Percentiles rank a stretch among this genome's conserved stretches.
Evolutionary conservation across 2,329 filamentous ascomycete species (phyloP).

Genomic region (Monosporascus sp.): DNA sequence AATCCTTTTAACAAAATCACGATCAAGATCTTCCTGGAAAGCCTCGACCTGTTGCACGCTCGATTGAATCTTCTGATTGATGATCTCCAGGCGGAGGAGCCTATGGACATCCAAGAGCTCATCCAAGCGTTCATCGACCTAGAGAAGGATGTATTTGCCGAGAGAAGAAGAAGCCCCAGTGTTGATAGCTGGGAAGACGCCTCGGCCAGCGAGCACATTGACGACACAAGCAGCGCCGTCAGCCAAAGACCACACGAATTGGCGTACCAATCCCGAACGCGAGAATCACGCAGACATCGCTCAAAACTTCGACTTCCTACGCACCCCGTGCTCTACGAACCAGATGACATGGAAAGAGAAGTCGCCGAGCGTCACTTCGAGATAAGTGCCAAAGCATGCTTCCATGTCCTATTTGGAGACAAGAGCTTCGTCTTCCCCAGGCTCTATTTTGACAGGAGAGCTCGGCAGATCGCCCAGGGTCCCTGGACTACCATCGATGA

Average conservation of each 20-base stretch:
- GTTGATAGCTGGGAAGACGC: constrained; percentile 90
- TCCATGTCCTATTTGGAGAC: constrained; percentile 94
- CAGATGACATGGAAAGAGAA: constrained; percentile 70
- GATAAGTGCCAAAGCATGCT: constrained; percentile 88
- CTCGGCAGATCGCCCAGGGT: constrained; percentile 75
- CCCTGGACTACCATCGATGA: constrained; percentile 74
- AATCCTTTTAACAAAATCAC: constrained; percentile 69
- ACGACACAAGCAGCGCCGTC: constrained; percentile 46
- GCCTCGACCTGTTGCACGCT: constrained; percentile 73
- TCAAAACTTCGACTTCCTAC: constrained; percentile 78
- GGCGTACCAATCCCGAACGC: constrained; percentile 30
- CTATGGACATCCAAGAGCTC: constrained; percentile 62
- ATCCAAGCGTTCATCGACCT: constrained; percentile 70
- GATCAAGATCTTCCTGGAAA: constrained; percentile 89
- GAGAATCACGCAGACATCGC: constrained; percentile 33
- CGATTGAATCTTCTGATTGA: constrained; percentile 82
- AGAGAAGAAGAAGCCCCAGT: constrained; percentile 61
- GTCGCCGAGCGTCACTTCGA: constrained; percentile 80
- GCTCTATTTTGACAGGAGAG: constrained; percentile 77
- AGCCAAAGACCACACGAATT: constrained; percentile 29
- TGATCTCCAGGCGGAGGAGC: constrained; percentile 68
- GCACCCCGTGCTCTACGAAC: constrained; percentile 77
- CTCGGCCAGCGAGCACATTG: constrained; percentile 51
- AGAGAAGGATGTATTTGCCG: constrained; percentile 56
- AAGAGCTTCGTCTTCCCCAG: constrained; percentile 92